These are phyloP conservation scores for Fomes fomentarius DNA, from an alignment of 1,284 basidiomycete species.

Conservation along the genomic window DNA sequence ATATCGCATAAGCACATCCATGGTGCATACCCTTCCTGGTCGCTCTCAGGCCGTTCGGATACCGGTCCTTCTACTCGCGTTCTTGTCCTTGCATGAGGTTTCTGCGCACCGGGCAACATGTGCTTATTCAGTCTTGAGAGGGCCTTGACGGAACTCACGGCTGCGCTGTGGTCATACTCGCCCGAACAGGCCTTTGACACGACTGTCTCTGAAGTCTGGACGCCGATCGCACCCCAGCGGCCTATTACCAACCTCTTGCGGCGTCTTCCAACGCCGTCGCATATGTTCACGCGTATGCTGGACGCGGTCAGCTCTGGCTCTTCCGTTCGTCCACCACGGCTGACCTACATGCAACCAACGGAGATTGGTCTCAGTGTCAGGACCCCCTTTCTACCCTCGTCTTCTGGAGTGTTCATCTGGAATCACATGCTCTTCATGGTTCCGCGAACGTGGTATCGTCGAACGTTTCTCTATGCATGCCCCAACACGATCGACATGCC, in stretches of 20 bases:
- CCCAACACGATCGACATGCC: slow-evolving; percentile 17
- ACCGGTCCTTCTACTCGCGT: slow-evolving; percentile 13
- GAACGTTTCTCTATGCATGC: slow-evolving; percentile 1
- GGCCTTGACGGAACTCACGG: slow-evolving; percentile 5
- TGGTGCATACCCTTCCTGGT: neutral
- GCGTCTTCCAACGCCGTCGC: neutral
- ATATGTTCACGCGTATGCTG: neutral
- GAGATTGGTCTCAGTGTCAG: neutral
- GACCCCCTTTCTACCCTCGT: neutral
- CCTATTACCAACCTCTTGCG: slow-evolving; percentile 3
- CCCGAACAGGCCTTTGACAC: slow-evolving; percentile 5
- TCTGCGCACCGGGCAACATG: slow-evolving; percentile 3
- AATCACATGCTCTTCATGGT: slow-evolving; percentile 4
- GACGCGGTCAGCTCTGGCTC: slow-evolving; percentile 1
- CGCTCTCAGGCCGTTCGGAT: slow-evolving; percentile 14
- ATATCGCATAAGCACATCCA: neutral
- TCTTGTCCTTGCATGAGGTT: slow-evolving; percentile 7
- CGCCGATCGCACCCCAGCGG: slow-evolving; percentile 15
- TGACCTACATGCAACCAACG: neutral
- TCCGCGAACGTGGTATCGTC: neutral
- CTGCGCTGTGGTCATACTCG: slow-evolving; percentile 20
- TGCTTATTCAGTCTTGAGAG: slow-evolving; percentile 10
- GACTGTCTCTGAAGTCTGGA: slow-evolving; percentile 6
- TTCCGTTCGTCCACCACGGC: neutral
- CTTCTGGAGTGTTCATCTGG: slow-evolving; percentile 10